Percentiles rank a stretch among this genome's conserved stretches.
Evolutionary conservation across 345 rosid genomes (phyloP).

Genomic region (Adansonia digitata): DNA sequence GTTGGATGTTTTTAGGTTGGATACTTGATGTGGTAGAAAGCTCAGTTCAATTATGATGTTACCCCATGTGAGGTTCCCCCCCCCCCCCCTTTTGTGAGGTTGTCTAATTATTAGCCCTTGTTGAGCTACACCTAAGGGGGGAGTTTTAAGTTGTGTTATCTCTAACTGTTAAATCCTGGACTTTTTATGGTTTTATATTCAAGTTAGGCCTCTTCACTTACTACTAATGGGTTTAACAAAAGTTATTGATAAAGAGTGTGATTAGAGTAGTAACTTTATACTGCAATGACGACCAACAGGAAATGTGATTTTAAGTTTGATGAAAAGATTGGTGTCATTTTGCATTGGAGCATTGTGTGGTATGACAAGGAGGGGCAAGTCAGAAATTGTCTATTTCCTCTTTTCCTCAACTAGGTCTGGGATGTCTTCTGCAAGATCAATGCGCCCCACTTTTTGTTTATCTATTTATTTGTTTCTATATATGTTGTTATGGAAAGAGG

Average conservation of each 20-base stretch:
- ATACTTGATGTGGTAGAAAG: no score
- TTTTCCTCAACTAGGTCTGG: neutral
- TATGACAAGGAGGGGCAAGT: neutral
- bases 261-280: neutral
- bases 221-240: no score
- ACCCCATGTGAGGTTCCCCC: no score
- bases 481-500: neutral
- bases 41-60: no score
- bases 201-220: no score
- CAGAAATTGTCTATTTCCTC: neutral
- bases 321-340: neutral
- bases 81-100: no score
- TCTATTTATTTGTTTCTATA: neutral
- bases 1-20: no score
- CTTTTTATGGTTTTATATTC: no score
- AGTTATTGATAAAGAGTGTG: neutral
- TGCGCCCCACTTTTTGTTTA: neutral
- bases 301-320: neutral
- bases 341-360: neutral
- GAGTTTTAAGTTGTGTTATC: no score
- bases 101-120: no score
- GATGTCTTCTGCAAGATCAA: neutral
- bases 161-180: no score
- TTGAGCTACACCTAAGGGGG: no score
- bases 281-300: neutral